Percentiles rank a stretch among this genome's conserved stretches.
Evolutionary conservation across 2,329 filamentous ascomycete species (phyloP).

Genomic region (Aspergillus costaricaensis): DNA sequence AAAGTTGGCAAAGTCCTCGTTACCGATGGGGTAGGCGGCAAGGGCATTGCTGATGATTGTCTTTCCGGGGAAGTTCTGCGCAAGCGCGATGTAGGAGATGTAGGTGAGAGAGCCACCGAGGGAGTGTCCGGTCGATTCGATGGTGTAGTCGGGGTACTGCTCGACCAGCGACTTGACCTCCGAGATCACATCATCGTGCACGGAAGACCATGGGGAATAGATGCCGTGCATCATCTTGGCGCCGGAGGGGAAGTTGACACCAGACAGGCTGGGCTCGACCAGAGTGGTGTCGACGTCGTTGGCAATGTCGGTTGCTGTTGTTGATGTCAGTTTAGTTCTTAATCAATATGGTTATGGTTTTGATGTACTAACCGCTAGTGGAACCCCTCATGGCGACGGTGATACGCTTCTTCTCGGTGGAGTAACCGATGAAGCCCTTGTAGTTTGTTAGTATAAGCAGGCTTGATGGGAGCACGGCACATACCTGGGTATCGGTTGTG

Average conservation of each 20-base stretch:
- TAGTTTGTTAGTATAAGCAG: not conserved
- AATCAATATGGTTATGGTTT: not conserved
- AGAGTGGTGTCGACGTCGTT: constrained; percentile 31
- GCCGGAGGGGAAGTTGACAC: constrained; percentile 30
- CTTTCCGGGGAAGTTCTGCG: constrained; percentile 34
- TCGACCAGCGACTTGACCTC: constrained; percentile 30
- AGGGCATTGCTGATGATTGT: constrained; percentile 34
- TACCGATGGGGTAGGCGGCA: constrained; percentile 37
- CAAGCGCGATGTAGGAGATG: constrained; percentile 34
- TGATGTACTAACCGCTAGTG: constrained; percentile 22
- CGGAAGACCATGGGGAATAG: constrained; percentile 29
- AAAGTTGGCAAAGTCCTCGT: constrained; percentile 28
- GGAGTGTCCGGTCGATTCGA: constrained; percentile 35
- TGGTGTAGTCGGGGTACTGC: constrained; percentile 31
- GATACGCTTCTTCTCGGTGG: constrained; percentile 26
- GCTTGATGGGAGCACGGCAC: not conserved
- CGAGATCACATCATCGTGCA: constrained; percentile 31
- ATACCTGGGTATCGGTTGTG: constrained; percentile 29
- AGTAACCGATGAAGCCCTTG: constrained; percentile 34
- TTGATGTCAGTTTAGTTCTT: not conserved
- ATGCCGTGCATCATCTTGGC: constrained; percentile 33
- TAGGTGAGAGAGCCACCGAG: constrained; percentile 36
- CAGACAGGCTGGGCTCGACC: constrained; percentile 28
- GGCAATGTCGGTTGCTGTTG: constrained; percentile 22
- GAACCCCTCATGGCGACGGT: constrained; percentile 36